Base-by-base conservation (phyloP, 202 grass and related monocot genomes). In the Thinopyrum obtusiflorum region DNA sequence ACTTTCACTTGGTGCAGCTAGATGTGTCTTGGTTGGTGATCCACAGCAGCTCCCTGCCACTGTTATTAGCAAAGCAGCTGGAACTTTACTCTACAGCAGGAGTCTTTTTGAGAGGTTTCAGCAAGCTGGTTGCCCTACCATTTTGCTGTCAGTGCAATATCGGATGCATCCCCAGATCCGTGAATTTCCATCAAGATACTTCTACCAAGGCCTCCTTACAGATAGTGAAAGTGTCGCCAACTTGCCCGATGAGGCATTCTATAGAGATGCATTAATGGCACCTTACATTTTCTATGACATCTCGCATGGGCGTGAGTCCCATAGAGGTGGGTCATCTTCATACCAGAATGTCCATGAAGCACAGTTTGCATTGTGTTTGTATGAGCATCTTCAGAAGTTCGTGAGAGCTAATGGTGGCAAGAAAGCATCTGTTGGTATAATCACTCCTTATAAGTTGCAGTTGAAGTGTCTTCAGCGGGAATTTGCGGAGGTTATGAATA, bases 81-180 rank as follows among this genome's bases (percentile, higher is more conserved):
- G 97, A 84, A 97, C 92, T 63, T 89, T 99, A 77, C 86, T 99
- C 25, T 99, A 99, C 55, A 99, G 92, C 78, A 92, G 93, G 86
- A 97, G 93, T 78, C 97, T 99, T 81, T 99, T 99, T 31, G 97
- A 99, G 93, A 92, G 97, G 67, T 97, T 99, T 85, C 97, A 99
- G 80, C 94, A 93, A 62, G 94, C 92, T 18, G 97, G 97, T 76
- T 99, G 93, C 73, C 97, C 93, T 67, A 99, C 97, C 57, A 88
- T 99, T 85, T 86, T 99, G 72, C 61, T 99, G 32, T 99, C 97
- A 8, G 97, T 99, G 32, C 97, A 99, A 79, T 99, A 99, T 69
- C 87, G 97, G 72, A 99, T 99, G 97, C 97, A 99, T 81, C 97
- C 97, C 23, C 92, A 99, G 86, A 99, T 99, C 69, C 93, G 97